A percentile compares a stretch with the other conserved stretches of the same genome.
These are phyloP conservation scores for Fusarium cyanostomum DNA, from an alignment of 2,329 filamentous ascomycete species.

Conservation along the genomic window DNA sequence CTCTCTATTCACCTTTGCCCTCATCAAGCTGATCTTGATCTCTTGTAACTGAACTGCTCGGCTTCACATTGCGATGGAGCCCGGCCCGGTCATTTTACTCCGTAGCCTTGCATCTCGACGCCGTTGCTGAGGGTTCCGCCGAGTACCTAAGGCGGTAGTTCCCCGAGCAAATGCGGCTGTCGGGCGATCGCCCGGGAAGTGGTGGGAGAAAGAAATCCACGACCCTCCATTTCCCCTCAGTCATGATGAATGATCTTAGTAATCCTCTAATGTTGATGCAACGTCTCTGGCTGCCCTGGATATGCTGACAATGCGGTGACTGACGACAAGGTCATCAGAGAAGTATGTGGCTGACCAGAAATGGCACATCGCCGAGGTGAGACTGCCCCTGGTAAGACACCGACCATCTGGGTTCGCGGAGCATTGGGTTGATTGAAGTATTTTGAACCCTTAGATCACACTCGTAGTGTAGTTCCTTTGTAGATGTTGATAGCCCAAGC, in stretches of 20 bases:
- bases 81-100: not conserved
- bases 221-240: conserved; percentile 25
- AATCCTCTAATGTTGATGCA: conserved; percentile 23
- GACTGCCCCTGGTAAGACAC: not conserved
- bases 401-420: conserved; percentile 8
- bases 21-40: not conserved
- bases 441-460: not conserved
- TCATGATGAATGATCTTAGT: conserved; percentile 36
- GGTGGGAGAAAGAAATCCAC: conserved; percentile 12
- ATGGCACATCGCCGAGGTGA: not conserved
- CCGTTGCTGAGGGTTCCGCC: conserved; percentile 23
- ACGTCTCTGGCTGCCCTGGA: not conserved
- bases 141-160: conserved; percentile 22
- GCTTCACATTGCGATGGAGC: not conserved
- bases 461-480: not conserved
- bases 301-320: not conserved
- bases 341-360: no score
- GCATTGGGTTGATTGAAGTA: not conserved
- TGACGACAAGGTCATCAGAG: not conserved
- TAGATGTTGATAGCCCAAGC: not conserved
- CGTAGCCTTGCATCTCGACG: conserved; percentile 25
- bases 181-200: conserved; percentile 43
- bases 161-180: conserved; percentile 37
- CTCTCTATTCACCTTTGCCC: not conserved
- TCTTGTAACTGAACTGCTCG: not conserved